Evolutionary conservation across 345 rosid genomes (phyloP), one percentile per base, ranked within the genome.

Genomic region (Populus nigra): DNA sequence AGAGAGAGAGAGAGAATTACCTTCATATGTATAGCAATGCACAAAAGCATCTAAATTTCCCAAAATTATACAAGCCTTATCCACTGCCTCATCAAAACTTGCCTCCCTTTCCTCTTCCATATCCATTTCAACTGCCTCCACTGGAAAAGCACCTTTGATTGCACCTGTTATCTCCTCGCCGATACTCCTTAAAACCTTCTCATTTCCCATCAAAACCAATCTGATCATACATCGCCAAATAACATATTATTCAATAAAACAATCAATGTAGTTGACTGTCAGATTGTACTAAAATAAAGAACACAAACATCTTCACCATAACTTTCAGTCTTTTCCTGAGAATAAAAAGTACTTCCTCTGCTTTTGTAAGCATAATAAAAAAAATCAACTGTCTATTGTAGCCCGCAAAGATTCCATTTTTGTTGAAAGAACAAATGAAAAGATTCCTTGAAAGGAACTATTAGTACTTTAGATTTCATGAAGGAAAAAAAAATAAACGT

Each of bases 151-250:
- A 43, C 77, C 87, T 3, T 82, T 77, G 38, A 82, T 35, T 23
- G 85, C 81, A 43, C 81, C 86, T 55, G n/a, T 67, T 35, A 90
- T 88, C 71, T 83, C 80, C 75, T 92, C 90, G 1, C 75, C 79
- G 11, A 78, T 76, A 55, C 72, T 83, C 81, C 82, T 83, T 70
- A 96, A 83, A 59, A 78, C 78, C 63, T 22, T 76, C 84, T 88
- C 94, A 3, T 93, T 73, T 74, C 99, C 98, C 93, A 96, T 84
- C 87, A 92, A 75, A 68, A 90, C 98, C 92, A 96, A 72, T 89
- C 99, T 93, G 71, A 69, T 53, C 31, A 59, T 9, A 25, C 33
- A 25, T 62, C 20, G 65, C 63, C 6, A 50, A 27, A 74, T 15
- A 41, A 23, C 33, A 69, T 41, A 15, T 17, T 25, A 36, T 31